These are phyloP conservation scores for Lichenothelia convexa DNA, from an alignment of 495 filamentous ascomycete species.

Conservation along the genomic window DNA sequence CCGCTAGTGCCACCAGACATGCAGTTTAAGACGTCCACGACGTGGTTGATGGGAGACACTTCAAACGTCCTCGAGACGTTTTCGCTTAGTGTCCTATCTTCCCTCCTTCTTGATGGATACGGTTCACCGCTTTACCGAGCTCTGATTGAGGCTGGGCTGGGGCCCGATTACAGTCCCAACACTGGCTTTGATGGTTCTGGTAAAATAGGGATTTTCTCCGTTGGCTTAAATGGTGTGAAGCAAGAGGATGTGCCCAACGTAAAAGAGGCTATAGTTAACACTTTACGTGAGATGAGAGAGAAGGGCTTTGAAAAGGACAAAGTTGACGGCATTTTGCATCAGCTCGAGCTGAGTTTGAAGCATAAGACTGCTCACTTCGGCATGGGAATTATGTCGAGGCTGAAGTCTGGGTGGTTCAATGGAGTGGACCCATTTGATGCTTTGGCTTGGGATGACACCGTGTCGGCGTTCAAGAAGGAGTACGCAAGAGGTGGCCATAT, in stretches of 20 bases:
- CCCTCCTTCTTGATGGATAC: conserved; percentile 77
- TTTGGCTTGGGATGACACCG: conserved; percentile 74
- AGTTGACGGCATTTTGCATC: conserved; percentile 82
- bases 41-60: conserved; percentile 76
- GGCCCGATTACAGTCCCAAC: conserved; percentile 85
- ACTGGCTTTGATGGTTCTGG: conserved; percentile 71
- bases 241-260: conserved; percentile 60
- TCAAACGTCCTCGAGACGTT: conserved; percentile 72
- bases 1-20: conserved; percentile 66
- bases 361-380: conserved; percentile 94
- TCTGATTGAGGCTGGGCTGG: conserved; percentile 76
- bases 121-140: conserved; percentile 82
- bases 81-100: conserved; percentile 61
- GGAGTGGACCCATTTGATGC: conserved; percentile 82
- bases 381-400: conserved; percentile 69
- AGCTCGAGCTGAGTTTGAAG: conserved; percentile 73
- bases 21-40: conserved; percentile 83
- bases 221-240: conserved; percentile 73
- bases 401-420: conserved; percentile 86
- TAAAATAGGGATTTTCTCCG: conserved; percentile 64
- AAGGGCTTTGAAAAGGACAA: conserved; percentile 77
- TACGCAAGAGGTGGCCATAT: conserved; percentile 59
- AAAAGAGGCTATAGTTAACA: conserved; percentile 49
- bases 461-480: conserved; percentile 57
- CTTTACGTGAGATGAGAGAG: conserved; percentile 42